Percentiles rank a stretch among this genome's conserved stretches.
phyloP scores from a whole-genome alignment of 305 asterid genomes.

The Striga hermonthica region DNA sequence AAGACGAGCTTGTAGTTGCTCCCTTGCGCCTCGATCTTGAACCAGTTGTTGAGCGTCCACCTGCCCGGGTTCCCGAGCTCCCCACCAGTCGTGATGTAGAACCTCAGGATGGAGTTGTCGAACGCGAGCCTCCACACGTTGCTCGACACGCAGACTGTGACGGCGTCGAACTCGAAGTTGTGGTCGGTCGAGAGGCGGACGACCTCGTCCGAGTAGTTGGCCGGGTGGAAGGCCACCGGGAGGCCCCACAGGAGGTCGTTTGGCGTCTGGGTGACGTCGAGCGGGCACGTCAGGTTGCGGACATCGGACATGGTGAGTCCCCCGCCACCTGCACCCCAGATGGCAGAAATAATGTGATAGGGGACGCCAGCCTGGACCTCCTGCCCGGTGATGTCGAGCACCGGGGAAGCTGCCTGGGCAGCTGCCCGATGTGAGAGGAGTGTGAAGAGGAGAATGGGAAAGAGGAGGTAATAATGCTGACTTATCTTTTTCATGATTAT shows the following conservation, averaged over 20 bases:
- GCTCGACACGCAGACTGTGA: constrained; percentile 41
- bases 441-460: background rate
- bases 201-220: constrained; percentile 33
- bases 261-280: constrained; percentile 40
- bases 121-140: constrained; percentile 46
- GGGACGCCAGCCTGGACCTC: constrained; percentile 32
- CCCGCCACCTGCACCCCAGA: constrained; percentile 59
- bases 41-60: constrained; percentile 52
- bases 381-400: constrained; percentile 40
- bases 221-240: constrained; percentile 45
- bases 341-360: constrained; percentile 47
- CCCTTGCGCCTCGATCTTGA: constrained; percentile 48
- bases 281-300: constrained; percentile 51
- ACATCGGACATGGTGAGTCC: constrained; percentile 40
- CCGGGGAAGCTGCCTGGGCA: constrained; percentile 30
- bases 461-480: background rate
- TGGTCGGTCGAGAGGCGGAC: constrained; percentile 47
- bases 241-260: constrained; percentile 44
- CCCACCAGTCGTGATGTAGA: constrained; percentile 51
- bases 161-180: constrained; percentile 45
- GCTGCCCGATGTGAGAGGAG: background rate
- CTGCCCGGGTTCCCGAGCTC: constrained; percentile 39
- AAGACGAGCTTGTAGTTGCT: constrained; percentile 44
- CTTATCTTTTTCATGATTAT: no score
- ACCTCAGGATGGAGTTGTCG: constrained; percentile 34